Base-by-base conservation (phyloP, 176 grass and related monocot species). In the Triticum monococcum region DNA sequence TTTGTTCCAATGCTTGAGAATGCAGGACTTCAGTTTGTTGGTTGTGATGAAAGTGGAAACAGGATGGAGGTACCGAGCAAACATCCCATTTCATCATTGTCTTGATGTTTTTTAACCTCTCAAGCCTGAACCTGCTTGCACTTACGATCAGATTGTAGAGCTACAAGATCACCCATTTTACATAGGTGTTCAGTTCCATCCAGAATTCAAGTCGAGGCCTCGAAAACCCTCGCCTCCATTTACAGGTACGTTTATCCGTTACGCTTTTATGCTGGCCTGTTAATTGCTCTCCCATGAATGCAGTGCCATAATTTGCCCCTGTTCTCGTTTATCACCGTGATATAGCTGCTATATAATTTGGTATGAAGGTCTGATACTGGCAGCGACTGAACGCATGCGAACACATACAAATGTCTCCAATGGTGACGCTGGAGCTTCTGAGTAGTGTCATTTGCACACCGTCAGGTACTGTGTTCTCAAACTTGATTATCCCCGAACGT, bases 141-240 rank as follows among this genome's bases (percentile, higher is more conserved):
- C 68, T 26, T 41, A 46, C 61, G 37, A 74, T n/a, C 84, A 99
- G 97, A 90, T 99, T 77, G 84, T 96, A 81, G 97, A 99, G 85
- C 88, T 96, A 72, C 92, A 45, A 41, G 80, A 74, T 78, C 97
- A 99, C 68, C 92, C 92, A 13, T 99, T 89, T 18, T 99, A 99
- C 62, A 62, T 99, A 32, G 97, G 97, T 38, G 94, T 96, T 72
- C 97, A 99, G 84, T 99, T 92, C 80, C 94, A 99, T 85, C 97
- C 97, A 4, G 94, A 99, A 67, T 99, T 99, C 83, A 99, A 99
- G 77, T 96, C 94, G 13, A 99, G 92, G 79, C 92, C 94, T 80
- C 82, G 90, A 86, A 94, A 81, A 77, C 92, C 97, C 81, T 96
- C 97, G 5, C 90, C 97, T 88, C 91, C 93, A 64, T 96, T 99